Conservation (phyloP, 2,329 filamentous ascomycete species). For the Fusarium hainanense region DNA sequence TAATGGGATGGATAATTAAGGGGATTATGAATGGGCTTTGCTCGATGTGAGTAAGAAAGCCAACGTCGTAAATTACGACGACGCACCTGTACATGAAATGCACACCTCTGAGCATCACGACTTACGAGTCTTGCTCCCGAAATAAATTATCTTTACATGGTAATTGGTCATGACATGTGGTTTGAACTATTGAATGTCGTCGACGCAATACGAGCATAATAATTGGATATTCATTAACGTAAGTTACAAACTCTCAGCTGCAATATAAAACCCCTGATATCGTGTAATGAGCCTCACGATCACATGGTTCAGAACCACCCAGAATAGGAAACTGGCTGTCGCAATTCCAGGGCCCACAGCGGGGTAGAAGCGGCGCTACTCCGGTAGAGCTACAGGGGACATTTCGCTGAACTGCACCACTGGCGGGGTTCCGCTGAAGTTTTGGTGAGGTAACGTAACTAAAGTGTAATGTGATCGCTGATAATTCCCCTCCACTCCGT, state of each 20-base stretch:
- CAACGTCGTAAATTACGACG: background rate
- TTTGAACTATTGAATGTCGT: too few species aligned
- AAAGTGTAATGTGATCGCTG: conserved; percentile 3
- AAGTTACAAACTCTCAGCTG: background rate
- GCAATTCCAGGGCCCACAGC: conserved; percentile 30
- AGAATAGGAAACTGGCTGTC: conserved; percentile 16
- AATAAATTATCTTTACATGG: conserved; percentile 3
- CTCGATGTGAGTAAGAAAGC: conserved; percentile 4
- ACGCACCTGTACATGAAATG: conserved; percentile 35
- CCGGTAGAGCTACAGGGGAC: conserved; percentile 28
- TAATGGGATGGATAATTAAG: conserved; percentile 8
- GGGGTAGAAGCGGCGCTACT: conserved; percentile 32
- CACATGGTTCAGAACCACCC: conserved; percentile 13
- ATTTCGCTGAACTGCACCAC: conserved; percentile 7
- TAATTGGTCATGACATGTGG: background rate
- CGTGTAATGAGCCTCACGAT: conserved; percentile 31
- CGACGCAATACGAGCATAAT: background rate
- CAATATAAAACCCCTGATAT: conserved; percentile 27
- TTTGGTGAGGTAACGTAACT: conserved; percentile 7
- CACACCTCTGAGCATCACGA: conserved; percentile 2
- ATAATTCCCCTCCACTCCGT: conserved; percentile 22
- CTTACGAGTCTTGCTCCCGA: conserved; percentile 2
- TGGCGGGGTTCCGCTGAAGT: background rate
- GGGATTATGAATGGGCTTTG: conserved; percentile 1
- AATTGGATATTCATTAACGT: background rate